These are phyloP conservation scores for Lactarius psammicola DNA, from an alignment of 768 basidiomycete species.

Conservation along the genomic window DNA sequence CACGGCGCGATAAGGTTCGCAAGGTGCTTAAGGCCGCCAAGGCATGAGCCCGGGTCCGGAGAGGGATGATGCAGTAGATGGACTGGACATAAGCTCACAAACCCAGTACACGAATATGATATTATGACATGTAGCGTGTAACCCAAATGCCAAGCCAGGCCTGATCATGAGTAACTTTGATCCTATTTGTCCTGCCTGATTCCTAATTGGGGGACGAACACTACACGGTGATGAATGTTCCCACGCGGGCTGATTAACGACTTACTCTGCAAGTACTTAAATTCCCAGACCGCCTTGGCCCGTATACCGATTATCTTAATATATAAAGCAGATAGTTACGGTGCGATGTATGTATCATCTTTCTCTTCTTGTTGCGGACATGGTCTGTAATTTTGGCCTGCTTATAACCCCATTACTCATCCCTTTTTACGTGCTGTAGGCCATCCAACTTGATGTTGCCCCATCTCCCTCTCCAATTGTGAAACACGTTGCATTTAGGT, in stretches of 20 bases:
- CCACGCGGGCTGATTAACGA: not conserved
- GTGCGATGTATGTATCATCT: not conserved
- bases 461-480: not conserved
- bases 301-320: not conserved
- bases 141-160: not conserved
- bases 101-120: conserved; percentile 14
- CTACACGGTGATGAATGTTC: not conserved
- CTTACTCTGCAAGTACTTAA: not conserved
- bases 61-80: not conserved
- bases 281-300: not conserved
- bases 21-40: conserved; percentile 64
- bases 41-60: conserved; percentile 36
- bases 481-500: not conserved
- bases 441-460: not conserved
- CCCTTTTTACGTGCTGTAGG: not conserved
- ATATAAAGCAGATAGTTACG: not conserved
- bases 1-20: conserved; percentile 72
- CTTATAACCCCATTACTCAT: not conserved
- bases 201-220: not conserved
- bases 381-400: not conserved
- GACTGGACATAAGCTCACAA: not conserved
- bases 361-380: not conserved
- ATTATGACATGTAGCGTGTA: conserved; percentile 6
- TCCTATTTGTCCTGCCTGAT: not conserved
- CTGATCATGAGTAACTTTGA: not conserved